phyloP scores from a whole-genome alignment of 23 red algal species.

The Gracilaria domingensis region DNA sequence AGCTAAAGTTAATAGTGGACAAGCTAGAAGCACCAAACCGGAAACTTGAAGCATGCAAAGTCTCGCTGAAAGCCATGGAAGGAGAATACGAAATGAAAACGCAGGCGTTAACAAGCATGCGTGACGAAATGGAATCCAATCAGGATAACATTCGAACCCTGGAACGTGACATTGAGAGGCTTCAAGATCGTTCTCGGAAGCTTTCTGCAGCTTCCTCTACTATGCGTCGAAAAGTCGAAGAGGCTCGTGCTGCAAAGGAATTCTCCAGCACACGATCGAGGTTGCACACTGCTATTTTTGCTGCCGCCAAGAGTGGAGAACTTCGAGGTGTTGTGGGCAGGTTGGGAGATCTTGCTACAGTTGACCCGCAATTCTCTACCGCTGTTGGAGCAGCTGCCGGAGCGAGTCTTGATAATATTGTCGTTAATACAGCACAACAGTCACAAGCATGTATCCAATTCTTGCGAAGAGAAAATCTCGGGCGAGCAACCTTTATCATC shows the following conservation, averaged over 20 bases:
- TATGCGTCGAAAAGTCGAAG: constrained; percentile 56
- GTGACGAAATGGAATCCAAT: constrained; percentile 20
- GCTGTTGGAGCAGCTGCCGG: constrained; percentile 88
- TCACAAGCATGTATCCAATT: constrained; percentile 95
- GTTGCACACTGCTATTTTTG: constrained; percentile 47
- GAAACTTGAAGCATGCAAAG: constrained; percentile 21
- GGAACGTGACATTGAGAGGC: constrained; percentile 1
- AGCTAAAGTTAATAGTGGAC: constrained; percentile 49
- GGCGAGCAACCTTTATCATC: constrained; percentile 94
- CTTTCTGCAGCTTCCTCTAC: neutral
- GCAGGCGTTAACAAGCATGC: constrained; percentile 6
- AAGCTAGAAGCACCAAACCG: constrained; percentile 40
- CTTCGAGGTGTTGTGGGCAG: constrained; percentile 88
- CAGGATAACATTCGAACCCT: neutral
- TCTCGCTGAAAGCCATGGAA: constrained; percentile 24
- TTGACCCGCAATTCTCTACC: constrained; percentile 58
- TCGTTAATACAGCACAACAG: constrained; percentile 83
- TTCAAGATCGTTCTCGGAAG: constrained; percentile 11
- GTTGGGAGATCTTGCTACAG: constrained; percentile 82
- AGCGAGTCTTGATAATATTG: constrained; percentile 81
- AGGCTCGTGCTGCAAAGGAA: constrained; percentile 65
- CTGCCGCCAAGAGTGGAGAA: constrained; percentile 59
- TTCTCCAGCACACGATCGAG: constrained; percentile 39
- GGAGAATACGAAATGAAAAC: neutral
- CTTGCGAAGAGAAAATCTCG: constrained; percentile 76